These are phyloP conservation scores for Hyparrhenia diplandra DNA, from an alignment of 176 grass and related monocot genomes.

Conservation along the genomic window DNA sequence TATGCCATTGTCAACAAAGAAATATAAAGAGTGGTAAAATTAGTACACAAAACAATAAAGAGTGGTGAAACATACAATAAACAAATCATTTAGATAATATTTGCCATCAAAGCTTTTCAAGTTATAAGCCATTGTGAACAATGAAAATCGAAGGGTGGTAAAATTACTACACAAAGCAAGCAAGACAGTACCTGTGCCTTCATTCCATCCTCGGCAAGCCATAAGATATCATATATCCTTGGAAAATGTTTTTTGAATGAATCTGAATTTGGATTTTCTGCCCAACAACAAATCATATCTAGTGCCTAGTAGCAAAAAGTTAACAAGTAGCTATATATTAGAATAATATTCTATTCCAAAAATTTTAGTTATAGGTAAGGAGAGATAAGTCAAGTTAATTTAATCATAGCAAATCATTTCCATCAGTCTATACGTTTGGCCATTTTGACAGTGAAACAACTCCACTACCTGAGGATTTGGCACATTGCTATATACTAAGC, in stretches of 20 bases:
- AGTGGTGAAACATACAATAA: neutral
- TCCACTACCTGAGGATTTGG: no score
- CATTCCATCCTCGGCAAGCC: slow-evolving; percentile 91
- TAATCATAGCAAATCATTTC: neutral
- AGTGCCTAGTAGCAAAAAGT: slow-evolving; percentile 37
- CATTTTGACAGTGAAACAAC: no score
- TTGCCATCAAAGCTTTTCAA: neutral
- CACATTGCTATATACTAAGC: no score
- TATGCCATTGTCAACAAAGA: neutral
- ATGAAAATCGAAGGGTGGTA: neutral
- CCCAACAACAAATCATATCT: slow-evolving; percentile 81
- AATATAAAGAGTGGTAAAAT: neutral
- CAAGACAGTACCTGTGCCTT: slow-evolving; percentile 48
- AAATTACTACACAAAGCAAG: neutral
- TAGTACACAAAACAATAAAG: no score
- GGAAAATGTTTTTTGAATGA: slow-evolving; percentile 69
- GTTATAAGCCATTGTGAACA: neutral
- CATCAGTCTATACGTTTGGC: neutral
- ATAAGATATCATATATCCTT: slow-evolving; percentile 68
- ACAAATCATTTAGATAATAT: neutral
- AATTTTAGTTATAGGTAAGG: neutral
- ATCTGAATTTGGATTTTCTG: slow-evolving; percentile 77
- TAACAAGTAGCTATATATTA: neutral
- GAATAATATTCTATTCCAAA: neutral
- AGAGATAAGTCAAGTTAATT: neutral